Percentiles rank a stretch among this genome's conserved stretches.
Conservation (phyloP, 148 eudicot species). For the Fagopyrum tataricum region DNA sequence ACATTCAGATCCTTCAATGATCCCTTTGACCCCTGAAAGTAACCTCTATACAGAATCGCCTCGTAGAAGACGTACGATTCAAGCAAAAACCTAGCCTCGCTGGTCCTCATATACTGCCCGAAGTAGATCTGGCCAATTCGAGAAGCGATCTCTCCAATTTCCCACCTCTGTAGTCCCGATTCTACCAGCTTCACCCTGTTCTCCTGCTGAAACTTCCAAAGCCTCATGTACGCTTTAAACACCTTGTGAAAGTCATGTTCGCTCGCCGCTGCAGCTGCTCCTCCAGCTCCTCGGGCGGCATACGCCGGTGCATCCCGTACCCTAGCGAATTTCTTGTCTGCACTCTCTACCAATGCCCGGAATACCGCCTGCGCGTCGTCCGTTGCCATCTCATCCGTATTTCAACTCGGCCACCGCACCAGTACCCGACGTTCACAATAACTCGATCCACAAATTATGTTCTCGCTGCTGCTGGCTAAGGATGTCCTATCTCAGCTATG, state of each 20-base stretch:
- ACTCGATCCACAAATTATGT: neutral
- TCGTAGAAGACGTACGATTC: slow-evolving; percentile 83
- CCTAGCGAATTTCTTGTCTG: slow-evolving; percentile 73
- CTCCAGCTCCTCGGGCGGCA: slow-evolving; percentile 30
- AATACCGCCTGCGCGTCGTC: slow-evolving; percentile 37
- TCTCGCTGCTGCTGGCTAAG: neutral
- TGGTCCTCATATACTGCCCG: slow-evolving; percentile 74
- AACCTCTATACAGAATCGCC: slow-evolving; percentile 61
- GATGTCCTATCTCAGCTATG: neutral
- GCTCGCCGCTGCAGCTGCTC: slow-evolving; percentile 12
- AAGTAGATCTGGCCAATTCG: slow-evolving; percentile 87
- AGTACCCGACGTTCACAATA: neutral
- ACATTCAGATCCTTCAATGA: slow-evolving; percentile 42
- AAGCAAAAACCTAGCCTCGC: slow-evolving; percentile 68
- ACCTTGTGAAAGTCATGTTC: slow-evolving; percentile 58
- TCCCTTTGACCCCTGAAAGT: slow-evolving; percentile 36
- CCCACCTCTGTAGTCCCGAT: slow-evolving; percentile 75
- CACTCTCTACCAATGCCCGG: slow-evolving; percentile 48
- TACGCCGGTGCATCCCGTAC: slow-evolving; percentile 64
- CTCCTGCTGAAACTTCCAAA: slow-evolving; percentile 83
- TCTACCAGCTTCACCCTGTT: slow-evolving; percentile 49
- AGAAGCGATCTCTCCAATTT: slow-evolving; percentile 95
- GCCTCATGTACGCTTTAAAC: slow-evolving; percentile 69
- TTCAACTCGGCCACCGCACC: neutral
- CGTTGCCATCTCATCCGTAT: slow-evolving; percentile 16